Base-by-base conservation (phyloP, 331 rosid species). In the Spiraea crenata region DNA sequence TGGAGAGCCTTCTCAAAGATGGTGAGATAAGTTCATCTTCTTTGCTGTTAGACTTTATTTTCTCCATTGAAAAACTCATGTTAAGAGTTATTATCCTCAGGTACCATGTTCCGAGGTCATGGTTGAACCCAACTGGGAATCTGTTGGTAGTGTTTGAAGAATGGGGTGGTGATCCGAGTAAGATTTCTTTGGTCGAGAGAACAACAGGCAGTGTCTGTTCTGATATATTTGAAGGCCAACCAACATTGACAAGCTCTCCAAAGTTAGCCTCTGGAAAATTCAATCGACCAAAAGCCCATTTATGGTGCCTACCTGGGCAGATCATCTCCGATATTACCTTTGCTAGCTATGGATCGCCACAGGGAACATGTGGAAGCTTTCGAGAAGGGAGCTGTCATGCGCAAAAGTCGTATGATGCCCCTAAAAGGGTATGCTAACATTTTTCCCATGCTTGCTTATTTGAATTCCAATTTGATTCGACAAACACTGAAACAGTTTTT, bases 81-180 rank as follows among this genome's bases (percentile, higher is more conserved):
- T 69, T 42, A 58, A 35, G 34, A 54, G 61, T 71, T 41, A 25
- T 19, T 59, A 15, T 69, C 69, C 44, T 63, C 85, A 95, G 99
- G 99, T 95, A 95, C 72, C 99, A 91, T 58, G 86, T 91, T 78
- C 99, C 99, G 17, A 89, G 88, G 7, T 74, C 96, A 1, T 95
- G 99, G 99, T 64, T 95, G 77, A 84, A 74, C 38, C 78, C 89
- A 3, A 79, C 77, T 3, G 98, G 82, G 16, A 95, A 95, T 68
- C 47, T 65, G 56, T 57, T 95, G 82, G 96, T 91, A 50, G 85
- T 91, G 78, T 81, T 95, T 37, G 99, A 95, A 76, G 99, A 95
- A 83, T 89, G 80, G 93, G 99, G 99, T 5, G 99, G 98, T 17
- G 90, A 95, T 37, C 92, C 98, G 10, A 47, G 47, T 1, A 82